A percentile compares a stretch with the other conserved stretches of the same genome.
Evolutionary conservation across 1,284 basidiomycete genomes (phyloP).

Genomic region (Paramarasmius palmivorus): DNA sequence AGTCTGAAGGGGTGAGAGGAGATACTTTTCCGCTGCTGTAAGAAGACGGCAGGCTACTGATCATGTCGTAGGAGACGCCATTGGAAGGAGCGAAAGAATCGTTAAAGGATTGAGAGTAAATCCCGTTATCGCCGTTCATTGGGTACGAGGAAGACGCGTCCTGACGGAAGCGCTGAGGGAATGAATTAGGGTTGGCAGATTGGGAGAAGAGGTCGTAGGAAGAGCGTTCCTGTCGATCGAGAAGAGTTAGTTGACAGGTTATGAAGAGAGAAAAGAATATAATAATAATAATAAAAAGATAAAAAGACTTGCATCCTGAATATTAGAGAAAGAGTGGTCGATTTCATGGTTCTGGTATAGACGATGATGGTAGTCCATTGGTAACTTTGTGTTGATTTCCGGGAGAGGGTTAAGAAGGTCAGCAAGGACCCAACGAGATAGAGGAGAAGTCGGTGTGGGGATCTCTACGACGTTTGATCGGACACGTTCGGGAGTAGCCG

Average conservation of each 20-base stretch:
- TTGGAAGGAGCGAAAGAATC: slow-evolving; percentile 61
- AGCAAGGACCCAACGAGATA: slow-evolving; percentile 37
- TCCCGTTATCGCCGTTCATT: slow-evolving; percentile 44
- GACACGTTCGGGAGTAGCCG: slow-evolving; percentile 45
- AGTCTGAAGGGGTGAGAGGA: slow-evolving; percentile 68
- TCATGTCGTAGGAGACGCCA: slow-evolving; percentile 61
- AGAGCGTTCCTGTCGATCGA: slow-evolving; percentile 51
- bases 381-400: slow-evolving; percentile 44
- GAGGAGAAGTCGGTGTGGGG: slow-evolving; percentile 23
- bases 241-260: slow-evolving; percentile 32
- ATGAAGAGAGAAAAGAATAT: slow-evolving; percentile 20
- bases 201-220: slow-evolving; percentile 63
- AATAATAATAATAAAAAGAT: too few relatives aligned
- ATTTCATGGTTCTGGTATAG: slow-evolving; percentile 54
- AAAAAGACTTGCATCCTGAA: slow-evolving; percentile 12
- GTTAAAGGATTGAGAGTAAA: slow-evolving; percentile 60
- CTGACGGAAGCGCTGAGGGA: slow-evolving; percentile 61
- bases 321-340: slow-evolving; percentile 40
- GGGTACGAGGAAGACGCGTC: slow-evolving; percentile 63
- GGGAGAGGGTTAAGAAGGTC: slow-evolving; percentile 48
- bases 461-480: slow-evolving; percentile 43
- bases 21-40: slow-evolving; percentile 72
- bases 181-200: slow-evolving; percentile 42
- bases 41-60: slow-evolving; percentile 58
- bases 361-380: slow-evolving; percentile 56